Percentiles rank a stretch among this genome's conserved stretches.
phyloP scores from a whole-genome alignment of 306 rosid species.

The Glycine soja region DNA sequence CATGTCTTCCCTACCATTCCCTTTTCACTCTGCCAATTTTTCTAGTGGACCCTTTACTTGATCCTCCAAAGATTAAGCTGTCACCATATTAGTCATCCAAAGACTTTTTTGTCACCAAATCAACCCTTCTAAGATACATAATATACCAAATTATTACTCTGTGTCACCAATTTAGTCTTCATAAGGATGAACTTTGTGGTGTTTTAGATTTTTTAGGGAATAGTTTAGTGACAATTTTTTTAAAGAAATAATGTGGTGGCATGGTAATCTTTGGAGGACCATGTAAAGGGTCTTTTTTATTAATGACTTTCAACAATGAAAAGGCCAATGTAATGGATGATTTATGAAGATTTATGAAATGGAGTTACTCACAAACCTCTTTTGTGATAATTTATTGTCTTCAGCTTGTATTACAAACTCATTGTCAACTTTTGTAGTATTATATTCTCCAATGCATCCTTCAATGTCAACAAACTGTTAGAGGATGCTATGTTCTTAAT shows the following conservation, averaged over 20 bases:
- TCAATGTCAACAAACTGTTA: no score
- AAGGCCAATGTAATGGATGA: background rate
- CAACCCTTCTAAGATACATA: background rate
- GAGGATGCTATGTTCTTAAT: no score
- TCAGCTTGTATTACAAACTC: background rate
- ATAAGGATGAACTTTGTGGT: background rate
- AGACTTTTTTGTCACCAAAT: background rate
- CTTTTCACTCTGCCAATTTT: background rate
- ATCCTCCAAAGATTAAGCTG: background rate
- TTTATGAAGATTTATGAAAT: conserved; percentile 10
- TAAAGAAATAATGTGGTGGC: background rate
- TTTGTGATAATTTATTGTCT: background rate
- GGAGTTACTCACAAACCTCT: background rate
- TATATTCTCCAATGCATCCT: no score
- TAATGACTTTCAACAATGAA: conserved; percentile 11
- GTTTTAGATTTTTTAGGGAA: background rate
- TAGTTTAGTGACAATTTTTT: background rate
- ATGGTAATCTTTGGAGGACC: background rate
- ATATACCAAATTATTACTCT: background rate
- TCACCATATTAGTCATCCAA: no score
- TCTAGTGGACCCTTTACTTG: background rate
- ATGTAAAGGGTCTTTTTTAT: background rate
- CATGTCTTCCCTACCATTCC: background rate
- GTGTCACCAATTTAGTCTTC: background rate
- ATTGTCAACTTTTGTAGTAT: no score